Percentiles rank a stretch among this genome's conserved stretches.
phyloP scores from a whole-genome alignment of 1,284 basidiomycete species.

The Mycena sp. region DNA sequence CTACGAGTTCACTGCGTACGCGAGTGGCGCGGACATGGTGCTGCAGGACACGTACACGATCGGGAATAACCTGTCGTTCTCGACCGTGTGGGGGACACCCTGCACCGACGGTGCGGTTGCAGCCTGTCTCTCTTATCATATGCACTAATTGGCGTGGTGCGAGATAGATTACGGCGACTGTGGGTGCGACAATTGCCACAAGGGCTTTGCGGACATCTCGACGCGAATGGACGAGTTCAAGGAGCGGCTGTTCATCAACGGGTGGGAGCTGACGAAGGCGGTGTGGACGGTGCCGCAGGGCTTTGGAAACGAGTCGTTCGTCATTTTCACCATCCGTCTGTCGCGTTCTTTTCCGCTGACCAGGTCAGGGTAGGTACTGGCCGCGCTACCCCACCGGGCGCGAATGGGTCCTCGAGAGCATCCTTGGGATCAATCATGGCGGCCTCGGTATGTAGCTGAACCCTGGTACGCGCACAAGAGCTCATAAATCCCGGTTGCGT shows the following conservation, averaged over 20 bases:
- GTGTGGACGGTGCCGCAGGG: constrained; percentile 84
- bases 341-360: constrained; percentile 1
- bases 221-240: constrained; percentile 70
- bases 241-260: constrained; percentile 63
- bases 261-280: constrained; percentile 70
- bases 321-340: constrained; percentile 4
- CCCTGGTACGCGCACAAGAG: neutral
- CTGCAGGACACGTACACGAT: constrained; percentile 64
- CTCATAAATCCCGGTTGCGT: neutral
- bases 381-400: constrained; percentile 68
- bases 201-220: constrained; percentile 68
- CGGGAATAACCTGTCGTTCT: constrained; percentile 75
- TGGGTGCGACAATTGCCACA: constrained; percentile 69
- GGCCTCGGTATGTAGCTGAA: constrained; percentile 53
- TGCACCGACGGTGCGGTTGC: constrained; percentile 31
- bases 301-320: constrained; percentile 71
- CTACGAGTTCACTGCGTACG: constrained; percentile 69
- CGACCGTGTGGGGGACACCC: constrained; percentile 53
- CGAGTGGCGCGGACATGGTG: constrained; percentile 67
- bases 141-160: constrained; percentile 44
- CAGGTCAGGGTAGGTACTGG: constrained; percentile 68
- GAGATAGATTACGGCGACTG: constrained; percentile 73
- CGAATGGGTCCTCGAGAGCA: constrained; percentile 72
- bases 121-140: neutral
- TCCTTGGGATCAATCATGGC: constrained; percentile 78